Evolutionary conservation across 805 yeast genomes (phyloP).

Genomic region (Maudiozyma turicensis): DNA sequence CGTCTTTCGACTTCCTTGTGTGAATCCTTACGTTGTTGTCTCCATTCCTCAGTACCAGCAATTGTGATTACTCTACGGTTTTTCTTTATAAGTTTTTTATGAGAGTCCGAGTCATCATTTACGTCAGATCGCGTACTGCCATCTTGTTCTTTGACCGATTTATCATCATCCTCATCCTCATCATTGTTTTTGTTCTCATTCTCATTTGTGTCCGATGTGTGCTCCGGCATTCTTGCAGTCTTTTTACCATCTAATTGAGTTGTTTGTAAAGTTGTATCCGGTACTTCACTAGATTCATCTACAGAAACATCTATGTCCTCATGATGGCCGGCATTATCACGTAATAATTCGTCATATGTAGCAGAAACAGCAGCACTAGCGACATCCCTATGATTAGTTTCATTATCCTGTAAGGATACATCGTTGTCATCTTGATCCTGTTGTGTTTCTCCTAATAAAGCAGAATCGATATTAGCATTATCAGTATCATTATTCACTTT

Average conservation of each 20-base stretch:
- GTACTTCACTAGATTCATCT: not conserved
- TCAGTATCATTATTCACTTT: not conserved
- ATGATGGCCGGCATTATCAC: constrained; percentile 12
- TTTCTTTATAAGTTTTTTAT: constrained; percentile 8
- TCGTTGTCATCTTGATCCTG: constrained; percentile 4
- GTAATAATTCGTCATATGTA: constrained; percentile 17
- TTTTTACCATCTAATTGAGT: too few relatives aligned
- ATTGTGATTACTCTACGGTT: constrained; percentile 24
- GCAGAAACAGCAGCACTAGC: constrained; percentile 20
- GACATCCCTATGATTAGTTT: not conserved
- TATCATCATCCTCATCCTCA: constrained; percentile 7
- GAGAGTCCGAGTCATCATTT: constrained; percentile 1
- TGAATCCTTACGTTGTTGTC: constrained; percentile 62
- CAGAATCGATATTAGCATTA: constrained; percentile 23
- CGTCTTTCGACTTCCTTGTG: constrained; percentile 95
- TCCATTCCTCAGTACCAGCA: constrained; percentile 26
- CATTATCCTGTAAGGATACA: not conserved
- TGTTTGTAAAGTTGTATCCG: not conserved
- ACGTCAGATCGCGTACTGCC: constrained; percentile 1
- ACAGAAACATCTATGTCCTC: constrained; percentile 6
- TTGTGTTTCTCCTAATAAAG: constrained; percentile 12
- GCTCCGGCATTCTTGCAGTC: too few relatives aligned
- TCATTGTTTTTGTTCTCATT: not conserved
- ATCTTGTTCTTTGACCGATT: constrained; percentile 4
- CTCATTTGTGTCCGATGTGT: not conserved